A percentile compares a stretch with the other conserved stretches of the same genome.
Evolutionary conservation across 495 filamentous ascomycete species (phyloP).

Genomic region (Penicillium pancosmium): DNA sequence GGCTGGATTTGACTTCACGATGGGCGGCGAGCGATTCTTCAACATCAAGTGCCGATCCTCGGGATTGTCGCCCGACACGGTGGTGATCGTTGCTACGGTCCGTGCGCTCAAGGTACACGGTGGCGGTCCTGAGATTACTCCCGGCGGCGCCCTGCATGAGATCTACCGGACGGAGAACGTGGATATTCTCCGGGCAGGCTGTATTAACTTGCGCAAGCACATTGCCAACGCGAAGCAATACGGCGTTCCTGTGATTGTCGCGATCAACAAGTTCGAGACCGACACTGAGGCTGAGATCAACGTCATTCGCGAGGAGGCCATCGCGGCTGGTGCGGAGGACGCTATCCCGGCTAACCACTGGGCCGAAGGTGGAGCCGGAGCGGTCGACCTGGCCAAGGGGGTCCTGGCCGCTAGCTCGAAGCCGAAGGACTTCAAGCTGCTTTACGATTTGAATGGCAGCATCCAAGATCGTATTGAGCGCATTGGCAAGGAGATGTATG

Average conservation of each 20-base stretch:
- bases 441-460: constrained; percentile 78
- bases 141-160: constrained; percentile 77
- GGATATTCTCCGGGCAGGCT: constrained; percentile 84
- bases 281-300: constrained; percentile 93
- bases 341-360: constrained; percentile 95
- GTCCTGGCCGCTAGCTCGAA: constrained; percentile 82
- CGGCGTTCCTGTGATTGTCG: constrained; percentile 94
- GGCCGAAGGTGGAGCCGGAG: constrained; percentile 92
- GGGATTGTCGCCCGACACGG: constrained; percentile 86
- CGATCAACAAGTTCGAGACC: constrained; percentile 93
- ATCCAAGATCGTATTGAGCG: constrained; percentile 90
- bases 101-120: constrained; percentile 96
- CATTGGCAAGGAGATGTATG: constrained; percentile 93
- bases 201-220: constrained; percentile 93
- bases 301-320: constrained; percentile 84
- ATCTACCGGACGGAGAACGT: constrained; percentile 93
- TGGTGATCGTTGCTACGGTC: constrained; percentile 94
- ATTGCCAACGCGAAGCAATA: constrained; percentile 85
- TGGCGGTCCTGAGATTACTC: constrained; percentile 87
- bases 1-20: constrained; percentile 98
- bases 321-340: constrained; percentile 91
- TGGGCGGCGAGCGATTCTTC: constrained; percentile 99
- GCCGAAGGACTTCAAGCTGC: constrained; percentile 85
- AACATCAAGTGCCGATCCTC: constrained; percentile 99
- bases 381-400: constrained; percentile 84